Conservation (phyloP, 2,329 filamentous ascomycete genomes). For the Peltaster fructicola region DNA sequence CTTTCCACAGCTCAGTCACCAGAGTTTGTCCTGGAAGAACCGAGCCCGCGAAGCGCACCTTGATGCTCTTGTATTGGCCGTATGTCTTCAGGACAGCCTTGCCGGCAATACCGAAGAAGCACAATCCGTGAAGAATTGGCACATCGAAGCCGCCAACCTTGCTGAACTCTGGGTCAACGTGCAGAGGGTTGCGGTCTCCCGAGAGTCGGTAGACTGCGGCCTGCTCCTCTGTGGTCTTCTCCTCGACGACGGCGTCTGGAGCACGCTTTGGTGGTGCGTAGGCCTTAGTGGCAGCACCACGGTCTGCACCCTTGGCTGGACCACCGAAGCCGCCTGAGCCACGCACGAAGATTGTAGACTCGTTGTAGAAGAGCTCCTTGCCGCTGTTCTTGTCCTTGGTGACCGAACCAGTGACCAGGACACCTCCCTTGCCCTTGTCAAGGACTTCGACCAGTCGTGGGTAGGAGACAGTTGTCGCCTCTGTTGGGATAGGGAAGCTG, state of each 20-base stretch:
- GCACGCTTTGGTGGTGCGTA: slow-evolving; percentile 62
- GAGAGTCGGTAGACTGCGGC: slow-evolving; percentile 84
- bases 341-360: slow-evolving; percentile 80
- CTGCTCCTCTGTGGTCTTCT: slow-evolving; percentile 75
- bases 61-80: slow-evolving; percentile 75
- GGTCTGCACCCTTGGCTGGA: slow-evolving; percentile 54
- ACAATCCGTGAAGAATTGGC: slow-evolving; percentile 92
- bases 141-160: slow-evolving; percentile 89
- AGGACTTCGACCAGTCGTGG: slow-evolving; percentile 80
- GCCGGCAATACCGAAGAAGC: slow-evolving; percentile 78
- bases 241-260: slow-evolving; percentile 70
- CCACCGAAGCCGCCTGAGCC: slow-evolving; percentile 85
- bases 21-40: slow-evolving; percentile 81
- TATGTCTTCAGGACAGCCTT: slow-evolving; percentile 80
- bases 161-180: slow-evolving; percentile 87
- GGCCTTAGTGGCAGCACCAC: slow-evolving; percentile 61
- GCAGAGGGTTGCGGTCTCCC: slow-evolving; percentile 89
- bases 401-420: slow-evolving; percentile 62
- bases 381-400: slow-evolving; percentile 74
- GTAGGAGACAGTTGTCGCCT: slow-evolving; percentile 56
- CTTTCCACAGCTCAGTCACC: slow-evolving; percentile 88
- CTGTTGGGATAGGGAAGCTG: slow-evolving; percentile 80
- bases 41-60: slow-evolving; percentile 75
- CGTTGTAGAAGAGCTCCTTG: slow-evolving; percentile 93
- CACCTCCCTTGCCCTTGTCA: slow-evolving; percentile 82